A percentile compares a stretch with the other conserved stretches of the same genome.
Conservation (phyloP, 2,329 filamentous ascomycete species). For the Trichoderma sp. region DNA sequence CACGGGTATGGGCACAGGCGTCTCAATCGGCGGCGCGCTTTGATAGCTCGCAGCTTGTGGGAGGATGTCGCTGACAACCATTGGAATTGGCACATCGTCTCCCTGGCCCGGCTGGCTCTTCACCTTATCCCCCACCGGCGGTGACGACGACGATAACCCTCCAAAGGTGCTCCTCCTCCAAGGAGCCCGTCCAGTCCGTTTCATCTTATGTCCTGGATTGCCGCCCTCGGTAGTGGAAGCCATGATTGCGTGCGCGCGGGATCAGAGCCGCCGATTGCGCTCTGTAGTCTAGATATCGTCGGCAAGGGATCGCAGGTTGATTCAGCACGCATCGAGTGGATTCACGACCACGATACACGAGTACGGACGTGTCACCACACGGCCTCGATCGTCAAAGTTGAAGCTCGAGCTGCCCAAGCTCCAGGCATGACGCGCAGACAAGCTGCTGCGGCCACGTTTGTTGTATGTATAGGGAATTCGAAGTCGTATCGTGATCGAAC, state of each 20-base stretch:
- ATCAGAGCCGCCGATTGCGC: neutral
- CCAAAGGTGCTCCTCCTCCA: constrained; percentile 7
- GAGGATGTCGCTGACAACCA: constrained; percentile 28
- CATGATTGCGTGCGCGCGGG: neutral
- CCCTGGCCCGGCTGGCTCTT: neutral
- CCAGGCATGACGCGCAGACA: neutral
- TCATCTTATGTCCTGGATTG: constrained; percentile 13
- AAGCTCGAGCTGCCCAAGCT: neutral
- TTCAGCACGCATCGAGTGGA: neutral
- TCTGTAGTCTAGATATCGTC: neutral
- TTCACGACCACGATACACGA: neutral
- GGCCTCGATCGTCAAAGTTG: neutral
- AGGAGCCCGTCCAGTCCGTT: constrained; percentile 15
- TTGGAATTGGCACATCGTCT: neutral
- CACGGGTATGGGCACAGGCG: neutral
- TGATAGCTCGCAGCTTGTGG: neutral
- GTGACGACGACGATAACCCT: neutral
- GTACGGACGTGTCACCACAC: neutral
- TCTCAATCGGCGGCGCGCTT: neutral
- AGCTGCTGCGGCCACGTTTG: neutral
- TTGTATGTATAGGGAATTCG: neutral
- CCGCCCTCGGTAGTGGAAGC: neutral
- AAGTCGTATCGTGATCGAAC: neutral
- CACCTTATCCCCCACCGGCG: neutral
- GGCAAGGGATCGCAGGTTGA: neutral